Evolutionary conservation across 139 green algal species (phyloP).

Genomic region (Closterium sp.): DNA sequence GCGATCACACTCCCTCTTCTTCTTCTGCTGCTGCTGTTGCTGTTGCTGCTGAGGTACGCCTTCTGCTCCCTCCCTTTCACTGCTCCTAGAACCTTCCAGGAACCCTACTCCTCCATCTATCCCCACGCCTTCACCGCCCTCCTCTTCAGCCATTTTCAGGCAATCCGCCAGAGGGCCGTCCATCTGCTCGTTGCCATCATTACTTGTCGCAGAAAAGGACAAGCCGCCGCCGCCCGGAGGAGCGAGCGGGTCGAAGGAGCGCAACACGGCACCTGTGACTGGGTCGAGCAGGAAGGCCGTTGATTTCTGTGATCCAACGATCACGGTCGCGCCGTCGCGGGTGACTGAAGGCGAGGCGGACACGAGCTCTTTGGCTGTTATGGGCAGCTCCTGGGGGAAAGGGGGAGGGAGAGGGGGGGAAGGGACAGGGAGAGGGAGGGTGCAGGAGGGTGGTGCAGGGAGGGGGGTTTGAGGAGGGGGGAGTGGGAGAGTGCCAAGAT

Average conservation of each 20-base stretch:
- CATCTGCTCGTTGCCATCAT: background rate
- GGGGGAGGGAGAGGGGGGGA: background rate
- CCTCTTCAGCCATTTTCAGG: background rate
- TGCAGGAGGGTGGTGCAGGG: background rate
- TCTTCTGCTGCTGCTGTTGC: too few relatives aligned
- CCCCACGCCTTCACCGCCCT: background rate
- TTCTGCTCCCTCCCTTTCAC: background rate
- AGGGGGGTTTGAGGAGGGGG: background rate
- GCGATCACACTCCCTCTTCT: background rate
- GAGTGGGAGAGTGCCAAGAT: too few relatives aligned
- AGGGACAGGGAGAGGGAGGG: background rate
- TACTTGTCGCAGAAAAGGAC: background rate
- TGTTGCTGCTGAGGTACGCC: too few relatives aligned
- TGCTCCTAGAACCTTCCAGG: background rate
- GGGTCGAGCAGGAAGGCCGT: slow-evolving; percentile 78
- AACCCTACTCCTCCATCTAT: background rate
- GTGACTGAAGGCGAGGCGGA: slow-evolving; percentile 73
- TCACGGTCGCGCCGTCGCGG: slow-evolving; percentile 70
- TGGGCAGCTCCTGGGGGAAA: slow-evolving; percentile 69
- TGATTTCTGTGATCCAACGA: slow-evolving; percentile 72
- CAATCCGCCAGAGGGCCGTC: background rate
- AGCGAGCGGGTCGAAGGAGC: background rate
- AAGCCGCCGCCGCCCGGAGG: background rate
- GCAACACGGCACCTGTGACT: slow-evolving; percentile 59
- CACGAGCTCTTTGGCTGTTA: slow-evolving; percentile 83